Percentiles rank a stretch among this genome's conserved stretches.
Conservation (phyloP, 1,139 yeast genomes). For the Pichia sp. region DNA sequence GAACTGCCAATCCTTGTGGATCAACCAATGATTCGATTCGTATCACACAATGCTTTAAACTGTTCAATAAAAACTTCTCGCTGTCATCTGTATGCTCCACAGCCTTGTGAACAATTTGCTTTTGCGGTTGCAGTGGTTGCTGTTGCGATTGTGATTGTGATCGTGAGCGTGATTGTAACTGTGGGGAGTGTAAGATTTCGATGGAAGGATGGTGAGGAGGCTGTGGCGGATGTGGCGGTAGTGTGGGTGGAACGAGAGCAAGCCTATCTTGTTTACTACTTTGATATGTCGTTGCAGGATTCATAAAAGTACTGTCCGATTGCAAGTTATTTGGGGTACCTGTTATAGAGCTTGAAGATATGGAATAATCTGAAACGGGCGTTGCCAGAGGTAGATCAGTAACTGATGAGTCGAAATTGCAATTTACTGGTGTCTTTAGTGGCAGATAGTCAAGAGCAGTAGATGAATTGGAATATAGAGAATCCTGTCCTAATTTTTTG, state of each 20-base stretch:
- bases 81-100: slow-evolving; percentile 9
- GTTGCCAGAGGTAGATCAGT: not conserved
- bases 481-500: slow-evolving; percentile 16
- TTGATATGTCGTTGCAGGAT: slow-evolving; percentile 7
- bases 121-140: not conserved
- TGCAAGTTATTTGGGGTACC: slow-evolving; percentile 6
- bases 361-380: not conserved
- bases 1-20: slow-evolving; percentile 25
- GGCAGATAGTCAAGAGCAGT: slow-evolving; percentile 7
- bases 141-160: slow-evolving; percentile 6
- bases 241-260: not conserved
- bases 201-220: slow-evolving; percentile 1
- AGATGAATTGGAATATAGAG: slow-evolving; percentile 7
- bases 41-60: slow-evolving; percentile 51
- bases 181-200: not conserved
- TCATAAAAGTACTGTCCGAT: slow-evolving; percentile 1
- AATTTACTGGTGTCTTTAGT: not conserved
- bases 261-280: not conserved
- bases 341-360: slow-evolving; percentile 3
- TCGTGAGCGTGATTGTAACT: not conserved
- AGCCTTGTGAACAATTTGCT: not conserved
- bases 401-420: not conserved
- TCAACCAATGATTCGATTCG: slow-evolving; percentile 52
- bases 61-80: slow-evolving; percentile 41
- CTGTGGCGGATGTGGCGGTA: not conserved